A percentile compares a stretch with the other conserved stretches of the same genome.
Evolutionary conservation across 164 flowering plant species (phyloP).

Genomic region (Magnolia sinica): DNA sequence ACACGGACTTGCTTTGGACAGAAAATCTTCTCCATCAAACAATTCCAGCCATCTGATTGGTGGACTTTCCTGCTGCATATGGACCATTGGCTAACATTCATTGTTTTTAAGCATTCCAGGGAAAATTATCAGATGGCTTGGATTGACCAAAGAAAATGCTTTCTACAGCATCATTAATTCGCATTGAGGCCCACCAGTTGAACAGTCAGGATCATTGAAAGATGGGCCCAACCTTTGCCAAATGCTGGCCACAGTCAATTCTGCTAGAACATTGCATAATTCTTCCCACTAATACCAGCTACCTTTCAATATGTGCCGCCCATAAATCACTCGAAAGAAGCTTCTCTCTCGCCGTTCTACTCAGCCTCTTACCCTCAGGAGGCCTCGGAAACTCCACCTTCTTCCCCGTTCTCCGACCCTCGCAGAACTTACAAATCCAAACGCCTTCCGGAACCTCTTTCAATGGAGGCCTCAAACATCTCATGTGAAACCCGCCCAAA

Average conservation of each 20-base stretch:
- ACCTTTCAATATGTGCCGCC: conserved; percentile 88
- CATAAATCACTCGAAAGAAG: conserved; percentile 85
- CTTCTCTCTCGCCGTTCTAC: conserved; percentile 79
- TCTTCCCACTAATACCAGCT: background rate
- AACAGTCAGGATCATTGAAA: background rate
- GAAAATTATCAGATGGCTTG: background rate
- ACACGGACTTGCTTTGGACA: background rate
- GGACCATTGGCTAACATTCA: background rate
- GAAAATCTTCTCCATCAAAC: background rate
- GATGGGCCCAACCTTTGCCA: background rate
- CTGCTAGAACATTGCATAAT: background rate
- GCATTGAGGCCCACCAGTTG: background rate
- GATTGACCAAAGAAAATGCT: background rate
- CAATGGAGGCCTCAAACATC: conserved; percentile 79
- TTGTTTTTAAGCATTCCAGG: background rate
- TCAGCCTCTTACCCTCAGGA: conserved; percentile 62
- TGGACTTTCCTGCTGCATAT: too few species aligned
- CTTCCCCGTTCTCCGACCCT: conserved; percentile 54
- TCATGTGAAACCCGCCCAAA: conserved; percentile 87
- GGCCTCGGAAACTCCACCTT: conserved; percentile 53
- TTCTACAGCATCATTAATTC: background rate
- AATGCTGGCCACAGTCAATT: too few species aligned
- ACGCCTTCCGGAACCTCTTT: conserved; percentile 88
- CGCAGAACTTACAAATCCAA: conserved; percentile 85
- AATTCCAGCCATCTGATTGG: too few species aligned